Percentiles rank a stretch among this genome's conserved stretches.
phyloP scores from a whole-genome alignment of 2,329 filamentous ascomycete species.

The Didymella exigua region DNA sequence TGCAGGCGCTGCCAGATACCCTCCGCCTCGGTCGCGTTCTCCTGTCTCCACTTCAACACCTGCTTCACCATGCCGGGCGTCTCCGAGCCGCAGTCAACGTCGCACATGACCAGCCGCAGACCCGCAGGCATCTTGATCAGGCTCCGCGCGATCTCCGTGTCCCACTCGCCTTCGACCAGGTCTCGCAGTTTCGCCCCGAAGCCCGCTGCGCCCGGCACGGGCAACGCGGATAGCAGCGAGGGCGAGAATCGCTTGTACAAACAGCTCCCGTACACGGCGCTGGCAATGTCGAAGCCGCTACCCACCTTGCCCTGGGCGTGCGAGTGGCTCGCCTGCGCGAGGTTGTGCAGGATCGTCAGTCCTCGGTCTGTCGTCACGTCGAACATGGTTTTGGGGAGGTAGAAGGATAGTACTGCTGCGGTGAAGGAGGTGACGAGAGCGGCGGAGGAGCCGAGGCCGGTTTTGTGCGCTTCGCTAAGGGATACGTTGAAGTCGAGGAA shows the following conservation, averaged over 20 bases:
- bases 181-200: constrained; percentile 70
- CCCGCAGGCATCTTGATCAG: constrained; percentile 73
- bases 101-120: constrained; percentile 85
- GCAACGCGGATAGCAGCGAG: constrained; percentile 68
- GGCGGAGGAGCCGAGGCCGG: constrained; percentile 91
- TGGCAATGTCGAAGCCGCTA: constrained; percentile 92
- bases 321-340: constrained; percentile 91
- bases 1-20: constrained; percentile 78
- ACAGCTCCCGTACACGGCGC: constrained; percentile 90
- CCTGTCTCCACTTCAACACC: constrained; percentile 79
- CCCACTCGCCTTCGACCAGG: constrained; percentile 75
- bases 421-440: constrained; percentile 90
- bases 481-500: constrained; percentile 81
- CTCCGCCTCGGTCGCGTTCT: constrained; percentile 67
- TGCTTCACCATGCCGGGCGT: constrained; percentile 96
- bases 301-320: constrained; percentile 96
- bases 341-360: constrained; percentile 77
- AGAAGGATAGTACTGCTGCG: constrained; percentile 76
- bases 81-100: constrained; percentile 91
- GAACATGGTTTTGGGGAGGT: constrained; percentile 64
- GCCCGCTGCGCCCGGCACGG: constrained; percentile 66
- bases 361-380: constrained; percentile 62
- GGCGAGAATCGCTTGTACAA: constrained; percentile 93
- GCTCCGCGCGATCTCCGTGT: constrained; percentile 74
- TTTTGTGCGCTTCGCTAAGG: constrained; percentile 85